Conservation (phyloP, 192 early-diverging fungal species). For the Phycomyces blakesleeanus region DNA sequence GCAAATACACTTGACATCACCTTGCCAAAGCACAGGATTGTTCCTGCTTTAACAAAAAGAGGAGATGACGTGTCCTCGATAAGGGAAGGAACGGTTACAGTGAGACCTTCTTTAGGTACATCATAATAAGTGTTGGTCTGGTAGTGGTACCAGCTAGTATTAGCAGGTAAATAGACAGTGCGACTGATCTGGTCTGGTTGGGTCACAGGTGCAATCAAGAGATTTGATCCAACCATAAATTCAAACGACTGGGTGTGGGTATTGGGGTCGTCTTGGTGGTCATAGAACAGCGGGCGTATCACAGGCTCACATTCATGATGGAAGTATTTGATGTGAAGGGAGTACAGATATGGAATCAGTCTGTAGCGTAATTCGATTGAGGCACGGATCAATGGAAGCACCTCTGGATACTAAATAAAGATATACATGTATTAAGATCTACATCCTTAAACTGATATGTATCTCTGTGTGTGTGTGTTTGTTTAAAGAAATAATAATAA, state of each 20-base stretch:
- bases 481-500: not conserved
- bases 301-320: slow-evolving; percentile 35
- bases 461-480: too few species aligned
- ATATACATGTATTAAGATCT: not conserved
- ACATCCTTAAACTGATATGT: not conserved
- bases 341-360: slow-evolving; percentile 56
- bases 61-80: slow-evolving; percentile 37
- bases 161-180: slow-evolving; percentile 31
- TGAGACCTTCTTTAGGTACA: slow-evolving; percentile 35
- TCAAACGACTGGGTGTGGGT: slow-evolving; percentile 42
- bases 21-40: slow-evolving; percentile 43
- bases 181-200: slow-evolving; percentile 27
- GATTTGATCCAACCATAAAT: slow-evolving; percentile 48
- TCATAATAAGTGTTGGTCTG: slow-evolving; percentile 40
- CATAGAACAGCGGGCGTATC: slow-evolving; percentile 49
- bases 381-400: slow-evolving; percentile 45
- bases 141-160: slow-evolving; percentile 44
- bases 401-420: slow-evolving; percentile 28
- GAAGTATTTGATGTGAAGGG: slow-evolving; percentile 35
- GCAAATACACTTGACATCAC: slow-evolving; percentile 35
- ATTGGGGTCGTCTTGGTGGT: slow-evolving; percentile 45
- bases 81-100: slow-evolving; percentile 29
- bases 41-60: slow-evolving; percentile 39
- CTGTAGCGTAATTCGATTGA: slow-evolving; percentile 51
- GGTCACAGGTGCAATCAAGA: slow-evolving; percentile 51